These are phyloP conservation scores for Parafenestella ontariensis DNA, from an alignment of 2,329 filamentous ascomycete genomes.

Conservation along the genomic window DNA sequence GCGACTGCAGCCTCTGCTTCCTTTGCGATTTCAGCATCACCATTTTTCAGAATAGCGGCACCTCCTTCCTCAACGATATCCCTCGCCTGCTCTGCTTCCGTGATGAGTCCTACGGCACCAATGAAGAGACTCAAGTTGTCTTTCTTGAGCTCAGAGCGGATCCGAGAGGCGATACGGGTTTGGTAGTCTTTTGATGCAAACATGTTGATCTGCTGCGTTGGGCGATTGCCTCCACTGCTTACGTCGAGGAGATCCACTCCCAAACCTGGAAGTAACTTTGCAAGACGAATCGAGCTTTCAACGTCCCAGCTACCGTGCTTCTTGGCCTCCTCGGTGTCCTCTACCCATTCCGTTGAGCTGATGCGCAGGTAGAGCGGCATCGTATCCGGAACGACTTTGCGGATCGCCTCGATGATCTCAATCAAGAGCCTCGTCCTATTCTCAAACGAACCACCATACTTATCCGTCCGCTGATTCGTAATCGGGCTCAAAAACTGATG, in stretches of 20 bases:
- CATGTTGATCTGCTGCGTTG: slow-evolving; percentile 49
- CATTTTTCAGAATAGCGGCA: slow-evolving; percentile 24
- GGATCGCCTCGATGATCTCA: slow-evolving; percentile 51
- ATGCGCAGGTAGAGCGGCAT: slow-evolving; percentile 49
- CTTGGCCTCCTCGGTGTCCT: slow-evolving; percentile 40
- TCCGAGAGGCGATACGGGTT: slow-evolving; percentile 55
- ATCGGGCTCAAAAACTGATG: slow-evolving; percentile 51
- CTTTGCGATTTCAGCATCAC: slow-evolving; percentile 31
- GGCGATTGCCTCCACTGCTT: slow-evolving; percentile 55
- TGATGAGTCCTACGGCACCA: slow-evolving; percentile 62
- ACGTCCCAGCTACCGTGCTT: slow-evolving; percentile 50
- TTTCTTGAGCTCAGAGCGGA: slow-evolving; percentile 51
- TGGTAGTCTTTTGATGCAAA: slow-evolving; percentile 58
- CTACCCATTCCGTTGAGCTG: slow-evolving; percentile 48
- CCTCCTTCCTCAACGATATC: slow-evolving; percentile 51
- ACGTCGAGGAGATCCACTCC: slow-evolving; percentile 57
- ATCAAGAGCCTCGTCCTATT: slow-evolving; percentile 49
- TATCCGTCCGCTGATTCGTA: slow-evolving; percentile 52
- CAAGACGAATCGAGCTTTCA: slow-evolving; percentile 48
- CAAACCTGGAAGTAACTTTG: slow-evolving; percentile 50
- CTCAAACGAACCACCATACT: slow-evolving; percentile 52
- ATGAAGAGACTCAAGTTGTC: slow-evolving; percentile 54
- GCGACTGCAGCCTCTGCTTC: slow-evolving; percentile 40
- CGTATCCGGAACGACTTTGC: slow-evolving; percentile 38
- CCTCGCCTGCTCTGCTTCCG: slow-evolving; percentile 59